These are phyloP conservation scores for Kondoa malvinella DNA, from an alignment of 768 basidiomycete genomes.

Conservation along the genomic window DNA sequence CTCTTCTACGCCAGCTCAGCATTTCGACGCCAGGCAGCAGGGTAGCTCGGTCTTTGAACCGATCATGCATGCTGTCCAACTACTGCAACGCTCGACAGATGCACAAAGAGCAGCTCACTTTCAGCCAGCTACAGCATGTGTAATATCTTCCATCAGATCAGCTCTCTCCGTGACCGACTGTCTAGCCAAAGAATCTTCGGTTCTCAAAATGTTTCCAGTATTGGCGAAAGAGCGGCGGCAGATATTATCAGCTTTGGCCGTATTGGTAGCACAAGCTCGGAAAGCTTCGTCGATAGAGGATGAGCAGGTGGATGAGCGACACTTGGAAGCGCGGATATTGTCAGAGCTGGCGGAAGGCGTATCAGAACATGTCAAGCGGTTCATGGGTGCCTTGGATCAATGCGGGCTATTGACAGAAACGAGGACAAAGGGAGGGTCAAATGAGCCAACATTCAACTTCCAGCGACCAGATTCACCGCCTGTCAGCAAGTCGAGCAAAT, in stretches of 20 bases:
- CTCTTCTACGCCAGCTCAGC: slow-evolving; percentile 34
- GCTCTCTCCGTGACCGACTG: slow-evolving; percentile 70
- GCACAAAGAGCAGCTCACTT: slow-evolving; percentile 65
- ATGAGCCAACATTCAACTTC: slow-evolving; percentile 8
- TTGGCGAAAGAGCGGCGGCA: slow-evolving; percentile 64
- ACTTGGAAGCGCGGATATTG: slow-evolving; percentile 51
- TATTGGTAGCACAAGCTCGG: slow-evolving; percentile 56
- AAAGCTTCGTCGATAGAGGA: slow-evolving; percentile 26
- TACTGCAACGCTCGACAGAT: slow-evolving; percentile 69
- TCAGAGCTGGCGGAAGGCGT: slow-evolving; percentile 62
- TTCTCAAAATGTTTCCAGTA: slow-evolving; percentile 48
- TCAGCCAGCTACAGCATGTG: slow-evolving; percentile 77
- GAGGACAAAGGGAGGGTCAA: not conserved
- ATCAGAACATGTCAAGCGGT: slow-evolving; percentile 46
- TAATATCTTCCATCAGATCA: slow-evolving; percentile 81
- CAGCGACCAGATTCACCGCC: not conserved
- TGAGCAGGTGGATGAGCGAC: slow-evolving; percentile 37
- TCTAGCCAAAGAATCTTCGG: slow-evolving; percentile 58
- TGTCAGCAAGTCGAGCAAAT: not conserved
- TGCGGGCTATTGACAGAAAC: not conserved
- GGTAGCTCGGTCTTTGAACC: slow-evolving; percentile 50
- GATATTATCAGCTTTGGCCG: slow-evolving; percentile 61
- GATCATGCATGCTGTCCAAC: slow-evolving; percentile 63
- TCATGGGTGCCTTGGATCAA: not conserved
- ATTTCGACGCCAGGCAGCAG: slow-evolving; percentile 1